These are phyloP conservation scores for Somion occarium DNA, from an alignment of 1,284 basidiomycete genomes.

Conservation along the genomic window DNA sequence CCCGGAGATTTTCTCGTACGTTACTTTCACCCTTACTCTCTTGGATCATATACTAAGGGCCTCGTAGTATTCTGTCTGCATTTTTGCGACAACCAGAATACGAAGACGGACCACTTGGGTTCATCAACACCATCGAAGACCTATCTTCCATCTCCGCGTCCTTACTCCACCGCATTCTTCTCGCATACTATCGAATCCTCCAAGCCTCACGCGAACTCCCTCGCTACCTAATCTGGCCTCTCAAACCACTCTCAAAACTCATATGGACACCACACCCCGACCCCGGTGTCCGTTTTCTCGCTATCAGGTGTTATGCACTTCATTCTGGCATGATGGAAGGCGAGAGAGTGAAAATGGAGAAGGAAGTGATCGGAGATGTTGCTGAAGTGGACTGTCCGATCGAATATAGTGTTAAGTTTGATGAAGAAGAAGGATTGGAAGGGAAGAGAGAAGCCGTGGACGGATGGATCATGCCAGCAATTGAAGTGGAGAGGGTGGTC, in stretches of 20 bases:
- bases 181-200: slow-evolving; percentile 80
- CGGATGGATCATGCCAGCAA: slow-evolving; percentile 74
- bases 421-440: slow-evolving; percentile 15
- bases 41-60: not conserved
- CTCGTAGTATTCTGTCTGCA: slow-evolving; percentile 42
- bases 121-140: slow-evolving; percentile 30
- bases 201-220: slow-evolving; percentile 69
- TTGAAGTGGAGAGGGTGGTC: slow-evolving; percentile 60
- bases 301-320: slow-evolving; percentile 72
- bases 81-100: slow-evolving; percentile 43
- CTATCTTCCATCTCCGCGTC: slow-evolving; percentile 31
- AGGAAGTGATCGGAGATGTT: slow-evolving; percentile 51
- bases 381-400: slow-evolving; percentile 55
- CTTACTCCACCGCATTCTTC: slow-evolving; percentile 61
- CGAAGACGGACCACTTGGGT: slow-evolving; percentile 51
- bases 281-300: slow-evolving; percentile 59
- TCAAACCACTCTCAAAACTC: slow-evolving; percentile 52
- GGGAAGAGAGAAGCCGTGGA: slow-evolving; percentile 46
- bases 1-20: slow-evolving; percentile 75
- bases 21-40: slow-evolving; percentile 14
- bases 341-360: slow-evolving; percentile 64
- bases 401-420: slow-evolving; percentile 40
- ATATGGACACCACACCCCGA: slow-evolving; percentile 58
- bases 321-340: slow-evolving; percentile 76
- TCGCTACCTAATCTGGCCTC: slow-evolving; percentile 58